Percentiles rank a stretch among this genome's conserved stretches.
Evolutionary conservation across 1,284 basidiomycete species (phyloP).

Genomic region (Cryptococcus deneoformans): DNA sequence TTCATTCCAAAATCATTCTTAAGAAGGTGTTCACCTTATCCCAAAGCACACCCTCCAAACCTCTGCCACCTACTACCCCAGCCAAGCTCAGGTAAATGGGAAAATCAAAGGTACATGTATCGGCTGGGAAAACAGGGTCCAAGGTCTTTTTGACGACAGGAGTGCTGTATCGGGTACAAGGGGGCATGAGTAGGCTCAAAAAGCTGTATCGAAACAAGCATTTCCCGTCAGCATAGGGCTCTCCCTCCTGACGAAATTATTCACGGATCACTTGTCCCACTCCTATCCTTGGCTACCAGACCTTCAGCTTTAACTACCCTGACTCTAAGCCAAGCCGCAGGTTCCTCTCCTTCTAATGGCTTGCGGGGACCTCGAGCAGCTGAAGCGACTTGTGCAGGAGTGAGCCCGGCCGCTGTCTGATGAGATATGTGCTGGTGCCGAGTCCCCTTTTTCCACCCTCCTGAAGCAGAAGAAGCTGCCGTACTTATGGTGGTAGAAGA

Average conservation of each 20-base stretch:
- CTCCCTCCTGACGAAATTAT: slow-evolving; percentile 14
- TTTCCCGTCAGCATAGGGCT: neutral
- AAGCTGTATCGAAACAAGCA: slow-evolving; percentile 56
- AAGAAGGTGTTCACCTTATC: slow-evolving; percentile 65
- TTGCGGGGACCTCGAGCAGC: slow-evolving; percentile 39
- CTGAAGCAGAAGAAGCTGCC: neutral
- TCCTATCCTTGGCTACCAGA: slow-evolving; percentile 53
- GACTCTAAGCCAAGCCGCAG: slow-evolving; percentile 47
- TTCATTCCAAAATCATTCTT: slow-evolving; percentile 4
- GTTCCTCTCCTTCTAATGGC: slow-evolving; percentile 46
- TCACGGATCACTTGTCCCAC: slow-evolving; percentile 50
- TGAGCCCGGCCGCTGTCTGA: slow-evolving; percentile 13
- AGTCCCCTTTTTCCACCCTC: slow-evolving; percentile 1
- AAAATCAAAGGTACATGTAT: slow-evolving; percentile 81
- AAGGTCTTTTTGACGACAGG: slow-evolving; percentile 73
- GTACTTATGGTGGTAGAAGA: neutral
- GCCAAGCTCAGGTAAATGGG: slow-evolving; percentile 73
- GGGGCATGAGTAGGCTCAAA: slow-evolving; percentile 65
- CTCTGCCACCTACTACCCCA: slow-evolving; percentile 63
- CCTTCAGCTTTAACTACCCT: slow-evolving; percentile 50
- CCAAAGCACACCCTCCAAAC: slow-evolving; percentile 84
- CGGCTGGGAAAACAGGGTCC: slow-evolving; percentile 68
- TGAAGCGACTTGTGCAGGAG: slow-evolving; percentile 33
- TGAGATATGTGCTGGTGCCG: neutral
- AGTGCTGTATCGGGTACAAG: slow-evolving; percentile 65